Conservation (phyloP, 371 early-diverging fungal genomes). For the Apophysomyces ossiformis region DNA sequence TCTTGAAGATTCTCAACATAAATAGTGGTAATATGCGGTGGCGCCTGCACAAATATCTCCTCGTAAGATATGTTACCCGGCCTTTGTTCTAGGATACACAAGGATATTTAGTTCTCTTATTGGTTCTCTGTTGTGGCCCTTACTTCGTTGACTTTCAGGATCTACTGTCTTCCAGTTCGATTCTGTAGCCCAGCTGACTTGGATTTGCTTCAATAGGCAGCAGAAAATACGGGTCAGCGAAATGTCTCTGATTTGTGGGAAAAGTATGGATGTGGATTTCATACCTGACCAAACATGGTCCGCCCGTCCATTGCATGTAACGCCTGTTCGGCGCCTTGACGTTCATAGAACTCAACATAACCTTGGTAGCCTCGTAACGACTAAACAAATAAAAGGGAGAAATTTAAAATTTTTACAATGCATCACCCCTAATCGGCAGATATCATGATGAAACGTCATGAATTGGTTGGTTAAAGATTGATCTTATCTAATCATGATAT, state of each 20-base stretch:
- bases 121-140: background rate
- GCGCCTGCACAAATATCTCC: constrained; percentile 71
- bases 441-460: background rate
- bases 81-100: background rate
- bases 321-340: constrained; percentile 72
- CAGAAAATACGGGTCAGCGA: background rate
- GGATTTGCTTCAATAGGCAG: constrained; percentile 27
- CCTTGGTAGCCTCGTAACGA: constrained; percentile 65
- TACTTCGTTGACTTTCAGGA: background rate
- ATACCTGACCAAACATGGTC: constrained; percentile 57
- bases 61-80: constrained; percentile 59
- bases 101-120: background rate
- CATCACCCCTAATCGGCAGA: background rate
- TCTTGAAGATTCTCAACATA: constrained; percentile 86
- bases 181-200: constrained; percentile 27
- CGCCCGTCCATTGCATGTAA: constrained; percentile 78
- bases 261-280: background rate
- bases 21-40: constrained; percentile 82
- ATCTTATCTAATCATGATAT: constrained; percentile 6
- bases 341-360: constrained; percentile 79
- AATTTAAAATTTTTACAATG: background rate
- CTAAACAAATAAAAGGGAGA: background rate
- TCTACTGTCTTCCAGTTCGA: constrained; percentile 15
- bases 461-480: background rate
- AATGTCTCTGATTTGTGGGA: background rate